phyloP scores from a whole-genome alignment of 345 rosid species.

The Limnanthes douglasii region DNA sequence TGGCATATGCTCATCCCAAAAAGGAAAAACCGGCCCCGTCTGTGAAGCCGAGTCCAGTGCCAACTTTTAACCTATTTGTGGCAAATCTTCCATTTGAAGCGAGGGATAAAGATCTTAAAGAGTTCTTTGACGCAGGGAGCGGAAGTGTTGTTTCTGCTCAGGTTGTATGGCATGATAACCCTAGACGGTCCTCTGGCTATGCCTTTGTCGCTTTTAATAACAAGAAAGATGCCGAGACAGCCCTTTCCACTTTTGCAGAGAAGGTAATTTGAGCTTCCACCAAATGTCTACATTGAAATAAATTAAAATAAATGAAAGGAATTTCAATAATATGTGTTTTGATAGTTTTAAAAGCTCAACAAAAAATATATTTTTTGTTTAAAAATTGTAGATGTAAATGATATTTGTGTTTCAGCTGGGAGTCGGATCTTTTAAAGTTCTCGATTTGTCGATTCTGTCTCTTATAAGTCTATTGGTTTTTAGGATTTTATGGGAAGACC shows the following conservation, averaged over 20 bases:
- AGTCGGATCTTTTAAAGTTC: slow-evolving; percentile 5
- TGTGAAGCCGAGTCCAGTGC: slow-evolving; percentile 15
- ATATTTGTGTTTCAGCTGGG: slow-evolving; percentile 4
- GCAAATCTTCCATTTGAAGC: slow-evolving; percentile 59
- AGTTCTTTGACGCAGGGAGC: slow-evolving; percentile 41
- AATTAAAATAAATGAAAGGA: background rate
- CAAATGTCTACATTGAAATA: background rate
- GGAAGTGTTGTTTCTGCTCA: slow-evolving; percentile 43
- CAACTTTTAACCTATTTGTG: slow-evolving; percentile 52
- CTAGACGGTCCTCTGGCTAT: slow-evolving; percentile 62
- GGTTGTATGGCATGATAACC: slow-evolving; percentile 55
- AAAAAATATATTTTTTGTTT: background rate
- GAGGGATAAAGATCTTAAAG: slow-evolving; percentile 49
- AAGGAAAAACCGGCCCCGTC: slow-evolving; percentile 35
- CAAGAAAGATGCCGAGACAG: slow-evolving; percentile 59
- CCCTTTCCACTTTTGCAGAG: slow-evolving; percentile 39
- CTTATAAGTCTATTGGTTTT: slow-evolving; percentile 1
- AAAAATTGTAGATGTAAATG: too few relatives aligned
- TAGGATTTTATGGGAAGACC: slow-evolving; percentile 65
- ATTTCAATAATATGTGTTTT: background rate
- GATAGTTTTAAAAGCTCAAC: background rate
- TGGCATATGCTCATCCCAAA: slow-evolving; percentile 42
- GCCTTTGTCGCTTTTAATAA: slow-evolving; percentile 73
- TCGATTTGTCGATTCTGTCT: background rate
- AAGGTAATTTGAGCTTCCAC: slow-evolving; percentile 30